Conservation (phyloP, 2,329 filamentous ascomycete species). For the Bipolaris gigantea region DNA sequence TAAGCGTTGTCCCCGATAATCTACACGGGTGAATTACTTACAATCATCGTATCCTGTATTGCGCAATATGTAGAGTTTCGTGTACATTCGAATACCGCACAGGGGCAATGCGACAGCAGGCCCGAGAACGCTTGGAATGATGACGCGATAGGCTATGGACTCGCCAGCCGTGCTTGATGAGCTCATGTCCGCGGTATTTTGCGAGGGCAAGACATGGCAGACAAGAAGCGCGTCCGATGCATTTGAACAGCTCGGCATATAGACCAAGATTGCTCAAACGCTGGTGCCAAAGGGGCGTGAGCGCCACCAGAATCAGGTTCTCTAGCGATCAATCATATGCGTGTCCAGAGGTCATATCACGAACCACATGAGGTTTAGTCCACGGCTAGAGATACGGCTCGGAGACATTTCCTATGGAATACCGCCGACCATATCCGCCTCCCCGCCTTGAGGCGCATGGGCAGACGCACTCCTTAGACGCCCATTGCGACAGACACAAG, state of each 20-base stretch:
- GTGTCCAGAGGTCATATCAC: background rate
- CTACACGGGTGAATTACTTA: background rate
- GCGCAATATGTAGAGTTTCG: slow-evolving; percentile 17
- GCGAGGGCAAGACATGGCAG: background rate
- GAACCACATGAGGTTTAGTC: background rate
- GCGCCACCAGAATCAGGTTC: background rate
- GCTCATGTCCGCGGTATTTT: background rate
- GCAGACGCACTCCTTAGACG: background rate
- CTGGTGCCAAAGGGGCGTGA: background rate
- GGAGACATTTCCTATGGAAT: background rate
- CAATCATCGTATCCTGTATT: slow-evolving; percentile 19
- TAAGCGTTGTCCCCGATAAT: background rate
- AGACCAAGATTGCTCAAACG: background rate
- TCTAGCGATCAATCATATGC: background rate
- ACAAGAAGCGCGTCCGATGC: background rate
- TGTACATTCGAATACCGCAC: slow-evolving; percentile 17
- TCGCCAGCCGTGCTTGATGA: background rate
- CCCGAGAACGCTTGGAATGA: slow-evolving; percentile 14
- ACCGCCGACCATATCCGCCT: background rate
- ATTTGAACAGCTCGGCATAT: background rate
- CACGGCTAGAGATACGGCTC: background rate
- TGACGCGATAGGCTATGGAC: slow-evolving; percentile 21
- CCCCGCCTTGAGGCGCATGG: background rate
- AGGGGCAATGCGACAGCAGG: slow-evolving; percentile 16
- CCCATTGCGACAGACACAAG: background rate